Evolutionary conservation across 305 asterid species (phyloP), one percentile per base, ranked within the genome.

Genomic region (Solanum aculeatissimum): DNA sequence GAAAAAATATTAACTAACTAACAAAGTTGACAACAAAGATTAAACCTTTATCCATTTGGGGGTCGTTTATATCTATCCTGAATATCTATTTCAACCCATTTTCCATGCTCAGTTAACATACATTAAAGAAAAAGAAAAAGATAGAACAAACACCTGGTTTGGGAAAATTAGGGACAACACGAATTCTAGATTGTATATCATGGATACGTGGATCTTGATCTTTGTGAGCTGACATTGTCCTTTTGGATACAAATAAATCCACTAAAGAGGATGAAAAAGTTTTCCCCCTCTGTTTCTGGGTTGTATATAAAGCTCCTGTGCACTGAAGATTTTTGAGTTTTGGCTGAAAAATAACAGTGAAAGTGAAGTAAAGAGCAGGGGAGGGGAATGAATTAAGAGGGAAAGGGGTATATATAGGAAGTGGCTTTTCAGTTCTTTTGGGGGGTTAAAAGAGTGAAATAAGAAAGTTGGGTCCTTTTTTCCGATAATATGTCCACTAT

Each of bases 111-210:
- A 8, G 53, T 70, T 40, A 40, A 70, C 29, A 32, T 18, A 63
- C 4, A n/a, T 14, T 4, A 23, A 25, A 18, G 4, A 43, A 63
- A 43, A 5, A 51, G n/a, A 74, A 45, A 15, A 77, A 51, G 6
- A 77, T 6, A 29, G 47, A 77, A 7, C 14, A 79, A 21, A 21
- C 40, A 90, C 97, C 97, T 82, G 92, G 94, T 84, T 93, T 93
- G 0, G 97, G 96, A 69, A 93, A 93, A 85, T 93, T 53, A 35
- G 97, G 97, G 14, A 93, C 93, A 45, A 93, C 97, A 6, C 96
- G 94, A 85, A 93, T 92, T 88, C 89, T 91, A 16, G 97, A 91
- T 82, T 93, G 92, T 86, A 93, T 91, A 88, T 90, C 93, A 85
- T 88, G 87, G 87, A 93, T 88, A 80, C 97, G 94, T 27, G 93